These are phyloP conservation scores for Xerocomellus dryophilus DNA, from an alignment of 768 basidiomycete genomes.

Conservation along the genomic window DNA sequence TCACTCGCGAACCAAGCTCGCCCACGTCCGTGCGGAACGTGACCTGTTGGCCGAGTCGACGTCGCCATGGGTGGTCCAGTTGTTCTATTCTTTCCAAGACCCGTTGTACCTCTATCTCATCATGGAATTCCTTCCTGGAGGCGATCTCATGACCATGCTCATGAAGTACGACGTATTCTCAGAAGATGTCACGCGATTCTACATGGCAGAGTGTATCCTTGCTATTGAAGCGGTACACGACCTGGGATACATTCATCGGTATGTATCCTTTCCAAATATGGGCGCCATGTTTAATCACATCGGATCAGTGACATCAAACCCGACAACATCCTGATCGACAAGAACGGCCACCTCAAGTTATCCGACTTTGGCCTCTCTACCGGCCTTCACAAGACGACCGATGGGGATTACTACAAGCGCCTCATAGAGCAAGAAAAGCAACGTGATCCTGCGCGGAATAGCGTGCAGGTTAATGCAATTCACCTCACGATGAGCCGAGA, in stretches of 20 bases:
- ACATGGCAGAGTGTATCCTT: constrained; percentile 97
- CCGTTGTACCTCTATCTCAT: constrained; percentile 93
- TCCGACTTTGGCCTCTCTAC: constrained; percentile 99
- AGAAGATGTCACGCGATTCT: constrained; percentile 97
- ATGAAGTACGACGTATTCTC: constrained; percentile 99
- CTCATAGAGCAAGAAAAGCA: constrained; percentile 76
- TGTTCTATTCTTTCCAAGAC: constrained; percentile 99
- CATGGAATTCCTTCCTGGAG: constrained; percentile 90
- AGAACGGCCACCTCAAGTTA: constrained; percentile 92
- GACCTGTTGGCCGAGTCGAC: constrained; percentile 96
- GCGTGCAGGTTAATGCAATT: constrained; percentile 96
- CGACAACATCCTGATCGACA: constrained; percentile 98
- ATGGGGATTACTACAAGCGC: constrained; percentile 91
- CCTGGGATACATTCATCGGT: constrained; percentile 99
- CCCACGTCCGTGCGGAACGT: constrained; percentile 95
- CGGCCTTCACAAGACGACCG: constrained; percentile 94
- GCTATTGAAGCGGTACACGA: constrained; percentile 98
- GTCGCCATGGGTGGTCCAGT: constrained; percentile 94
- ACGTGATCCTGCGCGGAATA: constrained; percentile 75
- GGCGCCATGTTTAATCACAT: neutral
- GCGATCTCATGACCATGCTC: constrained; percentile 99
- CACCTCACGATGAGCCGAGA: constrained; percentile 96
- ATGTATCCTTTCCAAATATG: constrained; percentile 23
- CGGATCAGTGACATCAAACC: constrained; percentile 91
- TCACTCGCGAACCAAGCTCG: constrained; percentile 55